Conservation (phyloP, 768 basidiomycete genomes). For the Dentipellis fragilis region DNA sequence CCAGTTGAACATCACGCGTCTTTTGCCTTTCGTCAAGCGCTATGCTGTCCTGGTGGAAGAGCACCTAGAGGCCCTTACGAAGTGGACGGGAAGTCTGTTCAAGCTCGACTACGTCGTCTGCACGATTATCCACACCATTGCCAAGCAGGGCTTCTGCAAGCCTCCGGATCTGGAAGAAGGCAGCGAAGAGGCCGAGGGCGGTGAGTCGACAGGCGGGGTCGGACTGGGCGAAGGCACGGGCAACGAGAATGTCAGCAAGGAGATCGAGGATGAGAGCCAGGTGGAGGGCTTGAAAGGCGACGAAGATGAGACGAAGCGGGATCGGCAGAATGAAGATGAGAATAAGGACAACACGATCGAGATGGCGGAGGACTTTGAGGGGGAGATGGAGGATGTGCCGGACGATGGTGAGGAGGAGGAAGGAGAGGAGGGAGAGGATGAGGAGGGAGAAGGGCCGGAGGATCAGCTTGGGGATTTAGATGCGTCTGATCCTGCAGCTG, state of each 20-base stretch:
- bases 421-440: slow-evolving; percentile 33
- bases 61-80: slow-evolving; percentile 44
- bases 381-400: slow-evolving; percentile 74
- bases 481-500: slow-evolving; percentile 66
- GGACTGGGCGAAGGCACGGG: slow-evolving; percentile 88
- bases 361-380: slow-evolving; percentile 86
- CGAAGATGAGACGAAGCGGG: slow-evolving; percentile 16
- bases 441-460: slow-evolving; percentile 61
- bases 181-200: slow-evolving; percentile 36
- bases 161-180: slow-evolving; percentile 65
- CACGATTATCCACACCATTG: slow-evolving; percentile 61
- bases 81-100: slow-evolving; percentile 71
- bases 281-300: slow-evolving; percentile 86
- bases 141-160: slow-evolving; percentile 86
- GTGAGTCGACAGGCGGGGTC: slow-evolving; percentile 51
- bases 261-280: slow-evolving; percentile 94
- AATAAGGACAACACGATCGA: slow-evolving; percentile 71
- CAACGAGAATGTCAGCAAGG: slow-evolving; percentile 79
- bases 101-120: slow-evolving; percentile 77
- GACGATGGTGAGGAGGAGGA: slow-evolving; percentile 46
- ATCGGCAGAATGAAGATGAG: slow-evolving; percentile 20
- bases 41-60: slow-evolving; percentile 49
- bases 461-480: slow-evolving; percentile 81
- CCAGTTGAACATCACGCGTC: slow-evolving; percentile 27
- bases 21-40: slow-evolving; percentile 67